Base-by-base conservation (phyloP, 225 moss, liverwort and hornwort species). In the Anthoceros angustus region DNA sequence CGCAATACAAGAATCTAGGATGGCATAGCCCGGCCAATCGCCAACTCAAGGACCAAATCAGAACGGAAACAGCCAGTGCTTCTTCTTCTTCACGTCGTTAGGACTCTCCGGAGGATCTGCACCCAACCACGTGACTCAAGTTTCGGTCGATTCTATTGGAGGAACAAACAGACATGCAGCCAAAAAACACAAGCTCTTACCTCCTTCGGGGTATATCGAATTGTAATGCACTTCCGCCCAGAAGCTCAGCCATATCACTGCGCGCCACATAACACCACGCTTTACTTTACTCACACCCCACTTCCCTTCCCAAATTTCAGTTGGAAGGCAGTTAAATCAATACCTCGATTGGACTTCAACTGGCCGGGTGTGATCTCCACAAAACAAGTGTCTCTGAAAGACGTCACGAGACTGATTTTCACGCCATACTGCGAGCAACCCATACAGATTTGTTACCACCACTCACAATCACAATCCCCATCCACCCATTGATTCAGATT, bases 151-250 rank as follows among this genome's bases (percentile, higher is more conserved):
- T 8, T 55, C 23, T 1, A 18, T 55, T 55, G 55, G 10, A 6
- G 7, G 8, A 1, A 55, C 55, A 4, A 23, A 55, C 55, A 55
- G 8, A 7, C 18, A 23, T 18, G 8, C 55, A n/a, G 18, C n/a
- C 18, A 2, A 65, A 8, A 65, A 32, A 60, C 49, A 49, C 42
- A 42, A 49, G 24, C 75, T 62, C 79, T 70, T 77, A 90, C 90
- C 87, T 83, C 87, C 87, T 50, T 86, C 74, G 43, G 84, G 43
- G 66, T 86, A 86, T 10, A 94, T 88, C 24, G 94, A 94, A 67
- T 94, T 94, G 5, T 94, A 94, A 61, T 94, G 93, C 63, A 94
- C 78, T 62, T 94, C 93, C 10, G 93, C 82, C 93, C 93, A 94
- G 66, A 90, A 94, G 84, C 90, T 94, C 14, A 94, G 76, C 74